Conservation (phyloP, 345 rosid species). For the Syzygium oleosum region DNA sequence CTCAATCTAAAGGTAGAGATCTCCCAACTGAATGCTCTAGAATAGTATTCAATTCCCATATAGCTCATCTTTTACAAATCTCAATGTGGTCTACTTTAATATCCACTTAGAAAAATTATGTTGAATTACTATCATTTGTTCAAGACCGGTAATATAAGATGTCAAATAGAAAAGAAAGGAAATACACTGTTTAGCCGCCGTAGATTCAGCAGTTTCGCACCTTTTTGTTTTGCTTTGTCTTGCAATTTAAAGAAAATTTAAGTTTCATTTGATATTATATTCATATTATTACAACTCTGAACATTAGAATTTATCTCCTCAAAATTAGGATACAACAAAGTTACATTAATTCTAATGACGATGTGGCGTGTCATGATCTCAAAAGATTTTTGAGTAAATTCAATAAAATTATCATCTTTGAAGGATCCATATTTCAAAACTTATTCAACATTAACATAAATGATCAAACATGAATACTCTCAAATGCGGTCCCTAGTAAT, state of each 20-base stretch:
- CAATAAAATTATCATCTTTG: background rate
- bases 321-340: background rate
- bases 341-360: background rate
- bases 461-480: background rate
- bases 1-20: too few relatives aligned
- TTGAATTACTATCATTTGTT: background rate
- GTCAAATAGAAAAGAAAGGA: background rate
- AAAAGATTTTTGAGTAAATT: background rate
- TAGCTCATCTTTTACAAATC: background rate
- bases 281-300: background rate
- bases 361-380: background rate
- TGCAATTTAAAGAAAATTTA: background rate
- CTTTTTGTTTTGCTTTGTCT: background rate
- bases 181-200: background rate
- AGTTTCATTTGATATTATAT: background rate
- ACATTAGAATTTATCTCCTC: background rate
- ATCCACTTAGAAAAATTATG: too few relatives aligned
- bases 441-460: background rate
- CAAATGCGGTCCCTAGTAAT: background rate
- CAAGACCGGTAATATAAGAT: background rate
- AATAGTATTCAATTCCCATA: too few relatives aligned
- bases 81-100: background rate
- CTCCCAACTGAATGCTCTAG: too few relatives aligned
- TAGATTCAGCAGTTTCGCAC: background rate
- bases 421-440: background rate